These are phyloP conservation scores for Acacia melanoxylon DNA, from an alignment of 306 rosid species.

Conservation along the genomic window DNA sequence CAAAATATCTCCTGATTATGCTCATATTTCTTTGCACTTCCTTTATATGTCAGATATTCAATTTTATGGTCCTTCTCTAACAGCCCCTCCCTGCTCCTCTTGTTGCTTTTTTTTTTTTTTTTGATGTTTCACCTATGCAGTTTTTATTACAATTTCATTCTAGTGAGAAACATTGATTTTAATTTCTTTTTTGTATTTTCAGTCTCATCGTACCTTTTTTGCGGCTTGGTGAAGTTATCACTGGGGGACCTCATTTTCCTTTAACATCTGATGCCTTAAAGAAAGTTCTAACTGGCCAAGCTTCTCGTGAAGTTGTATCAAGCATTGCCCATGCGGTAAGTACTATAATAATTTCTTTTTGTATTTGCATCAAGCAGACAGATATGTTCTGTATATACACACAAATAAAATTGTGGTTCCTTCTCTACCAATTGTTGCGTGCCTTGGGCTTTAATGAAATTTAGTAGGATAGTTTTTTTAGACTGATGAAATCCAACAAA, in stretches of 20 bases:
- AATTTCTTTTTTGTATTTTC: constrained; percentile 29
- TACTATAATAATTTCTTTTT: constrained; percentile 24
- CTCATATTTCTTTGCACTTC: background rate
- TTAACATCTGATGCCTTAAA: constrained; percentile 83
- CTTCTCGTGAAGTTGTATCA: constrained; percentile 66
- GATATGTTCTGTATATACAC: background rate
- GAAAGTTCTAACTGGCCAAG: constrained; percentile 82
- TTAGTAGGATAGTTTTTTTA: background rate
- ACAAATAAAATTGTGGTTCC: background rate
- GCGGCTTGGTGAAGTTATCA: constrained; percentile 81
- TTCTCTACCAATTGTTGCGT: background rate
- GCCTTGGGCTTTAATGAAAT: background rate
- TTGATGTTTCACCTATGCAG: background rate
- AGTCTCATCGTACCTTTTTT: constrained; percentile 87
- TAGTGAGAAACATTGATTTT: constrained; percentile 1
- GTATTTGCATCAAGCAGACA: background rate
- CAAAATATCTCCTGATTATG: background rate
- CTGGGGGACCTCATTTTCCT: constrained; percentile 80
- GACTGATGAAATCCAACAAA: background rate
- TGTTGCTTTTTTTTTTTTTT: background rate
- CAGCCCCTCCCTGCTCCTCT: background rate
- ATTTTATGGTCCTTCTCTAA: constrained; percentile 10
- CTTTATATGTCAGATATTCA: background rate
- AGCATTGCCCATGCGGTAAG: constrained; percentile 86
- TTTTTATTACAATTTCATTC: constrained; percentile 6